phyloP scores from a whole-genome alignment of 2,329 filamentous ascomycete genomes.

The Helotiales sp. region DNA sequence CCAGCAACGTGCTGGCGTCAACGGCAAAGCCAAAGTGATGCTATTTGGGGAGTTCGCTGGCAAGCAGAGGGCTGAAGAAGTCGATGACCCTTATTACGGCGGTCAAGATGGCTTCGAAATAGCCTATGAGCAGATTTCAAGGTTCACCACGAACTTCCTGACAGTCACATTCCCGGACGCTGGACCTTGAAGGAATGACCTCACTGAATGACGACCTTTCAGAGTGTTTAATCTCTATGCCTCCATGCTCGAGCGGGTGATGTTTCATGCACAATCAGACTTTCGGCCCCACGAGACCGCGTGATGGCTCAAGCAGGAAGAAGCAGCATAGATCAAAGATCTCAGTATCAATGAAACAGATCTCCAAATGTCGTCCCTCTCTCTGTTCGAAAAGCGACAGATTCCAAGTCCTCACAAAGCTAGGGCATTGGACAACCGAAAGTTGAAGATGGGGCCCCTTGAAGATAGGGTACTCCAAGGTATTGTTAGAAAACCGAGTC shows the following conservation, averaged over 20 bases:
- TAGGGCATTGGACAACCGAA: too few species aligned
- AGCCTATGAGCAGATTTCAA: slow-evolving; percentile 80
- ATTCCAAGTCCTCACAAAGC: too few species aligned
- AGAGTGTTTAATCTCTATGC: neutral
- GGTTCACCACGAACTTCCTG: slow-evolving; percentile 67
- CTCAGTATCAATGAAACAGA: neutral
- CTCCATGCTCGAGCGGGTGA: neutral
- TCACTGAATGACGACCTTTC: neutral
- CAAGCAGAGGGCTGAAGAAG: slow-evolving; percentile 64
- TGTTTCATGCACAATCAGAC: neutral
- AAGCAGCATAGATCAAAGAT: neutral
- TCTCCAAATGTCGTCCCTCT: too few species aligned
- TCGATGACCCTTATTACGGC: slow-evolving; percentile 94
- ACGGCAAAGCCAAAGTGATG: slow-evolving; percentile 68
- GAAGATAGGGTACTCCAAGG: too few species aligned
- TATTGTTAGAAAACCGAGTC: too few species aligned
- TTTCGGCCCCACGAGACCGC: neutral
- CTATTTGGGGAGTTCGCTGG: slow-evolving; percentile 84
- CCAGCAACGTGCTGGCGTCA: slow-evolving; percentile 52
- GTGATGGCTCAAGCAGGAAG: neutral
- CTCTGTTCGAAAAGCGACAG: too few species aligned
- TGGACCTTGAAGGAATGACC: slow-evolving; percentile 17
- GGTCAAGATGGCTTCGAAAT: slow-evolving; percentile 75
- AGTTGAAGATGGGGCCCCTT: too few species aligned
- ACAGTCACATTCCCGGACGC: slow-evolving; percentile 31